Base-by-base conservation (phyloP, 2,329 filamentous ascomycete species). In the Ophiosphaerella herpotricha region DNA sequence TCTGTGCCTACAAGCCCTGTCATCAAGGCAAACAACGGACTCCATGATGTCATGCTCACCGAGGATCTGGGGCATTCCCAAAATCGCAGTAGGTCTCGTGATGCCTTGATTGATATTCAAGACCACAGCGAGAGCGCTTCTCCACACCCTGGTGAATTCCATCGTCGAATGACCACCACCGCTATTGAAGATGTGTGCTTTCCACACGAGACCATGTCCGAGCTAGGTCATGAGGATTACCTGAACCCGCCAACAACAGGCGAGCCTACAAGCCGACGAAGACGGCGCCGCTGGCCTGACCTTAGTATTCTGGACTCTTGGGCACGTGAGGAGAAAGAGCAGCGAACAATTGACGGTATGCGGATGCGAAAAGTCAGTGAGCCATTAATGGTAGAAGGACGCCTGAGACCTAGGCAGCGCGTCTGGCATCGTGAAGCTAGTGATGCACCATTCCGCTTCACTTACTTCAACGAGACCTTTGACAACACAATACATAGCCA, bases 381-480 rank as follows among this genome's bases (percentile, higher is more conserved):
- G 69, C 94, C 94, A 8, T 86, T 97, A 66, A 84, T 97, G 60
- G 87, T 99, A 51, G 93, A 93, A 52, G 94, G 94, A 0, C 85
- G 94, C 46, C 77, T 99, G 38, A 86, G 94, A 5, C 91, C 92
- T 11, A 85, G 90, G 34, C 78, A 75, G 62, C 86, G 89, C 60
- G 83, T 84, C 12, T 99, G 93, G 93, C 93, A 91, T 70, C 84
- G 88, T 34, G 86, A 90, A 45, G 90, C 94, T 57, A 92, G 96
- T 53, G 93, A 97, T 58, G 85, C 88, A 0, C 94, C 94, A 0
- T 97, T 95, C 71, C 85, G 94, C 23, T 99, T 97, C 72, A 97
- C 94, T 0, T 99, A 99, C 73, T 99, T 99, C 80, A 97, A 97
- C 72, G 94, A 97, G 70, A 91, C 96, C 56, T 91, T 97, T 48